phyloP scores from a whole-genome alignment of 2,329 filamentous ascomycete genomes.

The Aspergillus thermomutatus region DNA sequence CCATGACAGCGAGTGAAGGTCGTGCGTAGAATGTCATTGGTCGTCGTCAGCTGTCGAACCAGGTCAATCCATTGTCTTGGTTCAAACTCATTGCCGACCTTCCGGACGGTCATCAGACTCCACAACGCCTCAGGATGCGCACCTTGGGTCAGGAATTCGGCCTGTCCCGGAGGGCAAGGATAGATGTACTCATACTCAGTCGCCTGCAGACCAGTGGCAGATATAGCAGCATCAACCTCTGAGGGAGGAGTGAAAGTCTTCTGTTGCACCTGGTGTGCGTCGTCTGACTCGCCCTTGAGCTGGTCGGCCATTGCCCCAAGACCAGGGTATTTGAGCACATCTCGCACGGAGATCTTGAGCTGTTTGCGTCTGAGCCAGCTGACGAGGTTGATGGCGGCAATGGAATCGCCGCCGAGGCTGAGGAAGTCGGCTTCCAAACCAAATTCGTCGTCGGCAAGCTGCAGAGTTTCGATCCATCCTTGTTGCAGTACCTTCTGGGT shows the following conservation, averaged over 20 bases:
- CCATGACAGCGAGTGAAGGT: constrained; percentile 4
- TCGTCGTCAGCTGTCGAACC: constrained; percentile 6
- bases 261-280: background rate
- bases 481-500: background rate
- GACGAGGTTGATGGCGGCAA: background rate
- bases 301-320: background rate
- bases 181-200: constrained; percentile 1
- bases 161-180: background rate
- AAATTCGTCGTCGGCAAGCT: background rate
- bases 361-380: background rate
- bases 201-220: background rate
- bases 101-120: background rate
- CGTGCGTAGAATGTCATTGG: constrained; percentile 12
- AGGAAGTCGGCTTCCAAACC: background rate
- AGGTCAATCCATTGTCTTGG: constrained; percentile 14
- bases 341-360: background rate
- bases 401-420: background rate
- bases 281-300: background rate
- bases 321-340: background rate
- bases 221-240: background rate
- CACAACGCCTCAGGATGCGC: background rate
- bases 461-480: background rate
- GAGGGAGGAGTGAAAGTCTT: background rate
- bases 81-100: constrained; percentile 1
- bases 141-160: constrained; percentile 2